phyloP scores from a whole-genome alignment of 2,329 filamentous ascomycete genomes.

The Tolypocladium paradoxum region DNA sequence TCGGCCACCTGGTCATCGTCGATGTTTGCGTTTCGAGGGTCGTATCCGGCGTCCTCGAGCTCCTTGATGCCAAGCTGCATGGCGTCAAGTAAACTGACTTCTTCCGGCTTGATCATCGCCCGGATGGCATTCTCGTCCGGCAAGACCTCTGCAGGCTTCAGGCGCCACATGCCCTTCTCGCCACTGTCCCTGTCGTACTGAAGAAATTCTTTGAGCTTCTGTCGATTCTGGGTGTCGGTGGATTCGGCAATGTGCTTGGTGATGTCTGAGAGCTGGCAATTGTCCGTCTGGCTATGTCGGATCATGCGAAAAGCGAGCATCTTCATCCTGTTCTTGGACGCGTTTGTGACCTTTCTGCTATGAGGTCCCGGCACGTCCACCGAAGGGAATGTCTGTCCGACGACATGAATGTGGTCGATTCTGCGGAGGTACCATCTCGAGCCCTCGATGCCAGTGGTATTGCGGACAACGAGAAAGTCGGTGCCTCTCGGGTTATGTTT shows the following conservation, averaged over 20 bases:
- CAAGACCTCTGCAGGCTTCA: slow-evolving; percentile 60
- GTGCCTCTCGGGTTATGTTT: slow-evolving; percentile 66
- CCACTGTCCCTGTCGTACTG: slow-evolving; percentile 67
- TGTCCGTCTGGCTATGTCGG: slow-evolving; percentile 58
- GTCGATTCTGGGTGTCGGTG: slow-evolving; percentile 88
- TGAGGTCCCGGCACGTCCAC: slow-evolving; percentile 90
- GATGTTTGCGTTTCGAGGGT: slow-evolving; percentile 47
- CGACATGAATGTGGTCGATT: slow-evolving; percentile 82
- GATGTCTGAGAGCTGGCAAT: slow-evolving; percentile 69
- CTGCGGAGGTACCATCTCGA: slow-evolving; percentile 75
- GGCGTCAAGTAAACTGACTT: slow-evolving; percentile 85
- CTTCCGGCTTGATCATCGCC: slow-evolving; percentile 86
- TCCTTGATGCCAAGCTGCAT: slow-evolving; percentile 95
- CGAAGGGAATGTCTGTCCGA: slow-evolving; percentile 87
- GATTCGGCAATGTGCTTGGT: slow-evolving; percentile 88
- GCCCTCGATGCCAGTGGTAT: slow-evolving; percentile 66
- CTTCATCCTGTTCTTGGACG: slow-evolving; percentile 92
- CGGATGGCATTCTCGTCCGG: slow-evolving; percentile 75
- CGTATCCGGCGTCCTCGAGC: slow-evolving; percentile 82
- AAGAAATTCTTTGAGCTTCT: slow-evolving; percentile 95
- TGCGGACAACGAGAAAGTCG: slow-evolving; percentile 82
- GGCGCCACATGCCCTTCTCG: slow-evolving; percentile 70
- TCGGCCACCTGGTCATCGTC: slow-evolving; percentile 40
- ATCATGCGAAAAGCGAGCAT: slow-evolving; percentile 91
- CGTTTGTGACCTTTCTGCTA: slow-evolving; percentile 88